These are phyloP conservation scores for Phalaenopsis equestris DNA, from an alignment of 106 monocot species.

Conservation along the genomic window DNA sequence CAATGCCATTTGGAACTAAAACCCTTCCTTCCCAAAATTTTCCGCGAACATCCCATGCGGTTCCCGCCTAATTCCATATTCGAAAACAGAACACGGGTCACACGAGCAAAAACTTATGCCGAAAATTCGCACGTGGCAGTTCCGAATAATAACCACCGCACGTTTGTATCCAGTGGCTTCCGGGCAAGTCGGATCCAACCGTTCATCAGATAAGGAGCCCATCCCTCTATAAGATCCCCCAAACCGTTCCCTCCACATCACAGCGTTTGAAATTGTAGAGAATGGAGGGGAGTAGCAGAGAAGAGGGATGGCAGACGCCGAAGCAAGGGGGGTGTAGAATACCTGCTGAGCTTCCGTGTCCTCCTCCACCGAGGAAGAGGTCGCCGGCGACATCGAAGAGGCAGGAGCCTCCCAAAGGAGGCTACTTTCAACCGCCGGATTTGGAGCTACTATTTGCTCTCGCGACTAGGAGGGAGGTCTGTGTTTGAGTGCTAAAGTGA, in stretches of 20 bases:
- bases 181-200: background rate
- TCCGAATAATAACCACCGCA: background rate
- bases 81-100: background rate
- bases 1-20: background rate
- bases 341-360: slow-evolving; percentile 28
- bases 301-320: slow-evolving; percentile 59
- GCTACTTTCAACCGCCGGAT: slow-evolving; percentile 57
- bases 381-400: slow-evolving; percentile 14
- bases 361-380: slow-evolving; percentile 50
- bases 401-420: slow-evolving; percentile 41
- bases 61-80: slow-evolving; percentile 1
- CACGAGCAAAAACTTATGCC: background rate
- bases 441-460: slow-evolving; percentile 44
- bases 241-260: background rate
- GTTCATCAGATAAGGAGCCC: background rate
- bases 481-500: slow-evolving; percentile 19
- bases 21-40: background rate
- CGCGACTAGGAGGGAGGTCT: slow-evolving; percentile 34
- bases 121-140: background rate
- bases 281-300: background rate
- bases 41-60: slow-evolving; percentile 6
- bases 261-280: slow-evolving; percentile 10
- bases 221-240: background rate
- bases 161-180: slow-evolving; percentile 10
- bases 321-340: slow-evolving; percentile 42